These are phyloP conservation scores for Sherardia arvensis DNA, from an alignment of 257 asterid genomes.

Conservation along the genomic window DNA sequence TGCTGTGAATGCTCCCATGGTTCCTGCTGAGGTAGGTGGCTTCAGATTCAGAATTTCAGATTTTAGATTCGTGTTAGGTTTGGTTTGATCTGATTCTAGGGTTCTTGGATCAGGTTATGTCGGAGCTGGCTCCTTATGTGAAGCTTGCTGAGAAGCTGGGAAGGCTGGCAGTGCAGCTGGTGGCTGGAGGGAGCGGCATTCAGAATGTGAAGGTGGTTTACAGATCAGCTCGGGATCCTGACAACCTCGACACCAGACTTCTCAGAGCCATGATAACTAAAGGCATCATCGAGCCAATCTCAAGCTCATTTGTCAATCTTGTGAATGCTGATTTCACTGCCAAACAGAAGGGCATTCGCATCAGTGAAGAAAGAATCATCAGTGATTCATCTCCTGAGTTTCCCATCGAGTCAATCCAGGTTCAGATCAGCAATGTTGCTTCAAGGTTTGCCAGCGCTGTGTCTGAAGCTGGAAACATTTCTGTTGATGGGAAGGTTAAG, in stretches of 20 bases:
- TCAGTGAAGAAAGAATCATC: constrained; percentile 63
- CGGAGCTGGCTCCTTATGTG: constrained; percentile 84
- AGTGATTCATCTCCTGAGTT: constrained; percentile 53
- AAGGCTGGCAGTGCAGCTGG: constrained; percentile 77
- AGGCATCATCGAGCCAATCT: constrained; percentile 92
- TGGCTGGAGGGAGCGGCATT: constrained; percentile 86
- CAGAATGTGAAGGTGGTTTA: constrained; percentile 77
- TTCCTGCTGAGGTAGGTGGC: constrained; percentile 74
- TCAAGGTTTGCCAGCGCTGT: constrained; percentile 80
- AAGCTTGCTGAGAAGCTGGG: constrained; percentile 89
- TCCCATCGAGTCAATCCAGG: constrained; percentile 73
- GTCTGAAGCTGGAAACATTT: constrained; percentile 55
- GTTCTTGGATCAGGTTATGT: constrained; percentile 56
- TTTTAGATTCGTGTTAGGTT: neutral
- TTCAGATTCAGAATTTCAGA: neutral
- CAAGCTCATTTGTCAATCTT: constrained; percentile 73
- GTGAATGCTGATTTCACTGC: constrained; percentile 96
- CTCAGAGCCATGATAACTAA: constrained; percentile 94
- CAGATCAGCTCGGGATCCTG: constrained; percentile 68
- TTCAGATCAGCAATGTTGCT: constrained; percentile 57
- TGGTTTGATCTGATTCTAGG: neutral
- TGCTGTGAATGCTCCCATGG: constrained; percentile 99
- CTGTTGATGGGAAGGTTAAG: constrained; percentile 73
- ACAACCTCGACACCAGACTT: constrained; percentile 86
- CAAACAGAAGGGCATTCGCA: constrained; percentile 85